These are phyloP conservation scores for Aristolochia californica DNA, from an alignment of 164 flowering plant species.

Conservation along the genomic window DNA sequence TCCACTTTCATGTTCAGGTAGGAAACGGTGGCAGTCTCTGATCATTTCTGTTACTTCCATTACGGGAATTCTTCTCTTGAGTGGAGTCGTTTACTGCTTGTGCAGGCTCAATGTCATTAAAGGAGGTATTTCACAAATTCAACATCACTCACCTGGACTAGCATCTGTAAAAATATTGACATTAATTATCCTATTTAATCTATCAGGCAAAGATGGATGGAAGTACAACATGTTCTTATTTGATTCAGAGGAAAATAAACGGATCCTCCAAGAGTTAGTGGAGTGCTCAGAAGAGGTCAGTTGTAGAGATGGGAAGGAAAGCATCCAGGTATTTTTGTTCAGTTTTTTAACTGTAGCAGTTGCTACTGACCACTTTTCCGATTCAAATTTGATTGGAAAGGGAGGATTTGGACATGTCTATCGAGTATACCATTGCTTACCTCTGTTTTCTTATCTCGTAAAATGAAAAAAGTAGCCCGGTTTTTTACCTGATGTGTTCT, in stretches of 20 bases:
- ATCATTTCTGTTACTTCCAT: too few relatives aligned
- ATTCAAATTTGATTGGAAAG: constrained; percentile 3
- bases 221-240: background rate
- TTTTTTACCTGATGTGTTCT: too few relatives aligned
- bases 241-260: background rate
- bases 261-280: background rate
- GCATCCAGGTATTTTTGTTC: background rate
- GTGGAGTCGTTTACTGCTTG: too few relatives aligned
- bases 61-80: too few relatives aligned
- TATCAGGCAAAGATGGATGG: too few relatives aligned
- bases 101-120: too few relatives aligned
- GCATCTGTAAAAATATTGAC: too few relatives aligned
- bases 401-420: constrained; percentile 7
- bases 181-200: too few relatives aligned
- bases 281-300: background rate
- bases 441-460: background rate
- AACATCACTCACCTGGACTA: too few relatives aligned
- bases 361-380: constrained; percentile 3
- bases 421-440: background rate
- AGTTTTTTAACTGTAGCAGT: background rate
- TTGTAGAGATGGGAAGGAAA: background rate
- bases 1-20: too few relatives aligned
- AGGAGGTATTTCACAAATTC: too few relatives aligned
- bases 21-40: too few relatives aligned
- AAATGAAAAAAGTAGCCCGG: background rate